These are phyloP conservation scores for Colletotrichum agaves DNA, from an alignment of 2,329 filamentous ascomycete genomes.

Conservation along the genomic window DNA sequence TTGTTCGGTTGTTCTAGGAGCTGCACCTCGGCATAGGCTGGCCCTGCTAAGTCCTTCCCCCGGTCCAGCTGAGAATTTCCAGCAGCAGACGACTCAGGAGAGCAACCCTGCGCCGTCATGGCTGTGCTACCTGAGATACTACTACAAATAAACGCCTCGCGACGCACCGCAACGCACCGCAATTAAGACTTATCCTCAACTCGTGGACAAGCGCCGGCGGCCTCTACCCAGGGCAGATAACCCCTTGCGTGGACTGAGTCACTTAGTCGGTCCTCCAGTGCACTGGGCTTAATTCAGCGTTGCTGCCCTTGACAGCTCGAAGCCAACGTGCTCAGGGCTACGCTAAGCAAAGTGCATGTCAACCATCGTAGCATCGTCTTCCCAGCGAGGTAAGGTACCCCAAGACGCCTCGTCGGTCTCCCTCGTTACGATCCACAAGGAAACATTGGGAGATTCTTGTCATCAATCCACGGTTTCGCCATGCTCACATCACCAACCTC, in stretches of 20 bases:
- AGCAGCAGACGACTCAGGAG: background rate
- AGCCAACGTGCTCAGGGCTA: background rate
- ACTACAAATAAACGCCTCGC: background rate
- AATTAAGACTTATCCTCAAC: too few species aligned
- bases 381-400: background rate
- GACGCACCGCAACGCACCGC: background rate
- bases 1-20: background rate
- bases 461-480: background rate
- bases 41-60: constrained; percentile 5
- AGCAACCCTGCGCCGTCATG: constrained; percentile 1
- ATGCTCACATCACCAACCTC: constrained; percentile 1
- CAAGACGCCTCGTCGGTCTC: background rate
- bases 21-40: too few species aligned
- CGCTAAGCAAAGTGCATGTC: background rate
- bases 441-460: constrained; percentile 1
- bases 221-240: background rate
- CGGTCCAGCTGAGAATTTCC: constrained; percentile 22
- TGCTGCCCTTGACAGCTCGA: constrained; percentile 1
- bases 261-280: too few species aligned
- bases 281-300: background rate
- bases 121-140: background rate
- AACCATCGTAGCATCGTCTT: background rate
- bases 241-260: too few species aligned
- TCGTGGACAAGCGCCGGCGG: background rate
- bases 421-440: background rate